A percentile compares a stretch with the other conserved stretches of the same genome.
These are phyloP conservation scores for Ascochyta koolunga DNA, from an alignment of 2,329 filamentous ascomycete species.

Conservation along the genomic window DNA sequence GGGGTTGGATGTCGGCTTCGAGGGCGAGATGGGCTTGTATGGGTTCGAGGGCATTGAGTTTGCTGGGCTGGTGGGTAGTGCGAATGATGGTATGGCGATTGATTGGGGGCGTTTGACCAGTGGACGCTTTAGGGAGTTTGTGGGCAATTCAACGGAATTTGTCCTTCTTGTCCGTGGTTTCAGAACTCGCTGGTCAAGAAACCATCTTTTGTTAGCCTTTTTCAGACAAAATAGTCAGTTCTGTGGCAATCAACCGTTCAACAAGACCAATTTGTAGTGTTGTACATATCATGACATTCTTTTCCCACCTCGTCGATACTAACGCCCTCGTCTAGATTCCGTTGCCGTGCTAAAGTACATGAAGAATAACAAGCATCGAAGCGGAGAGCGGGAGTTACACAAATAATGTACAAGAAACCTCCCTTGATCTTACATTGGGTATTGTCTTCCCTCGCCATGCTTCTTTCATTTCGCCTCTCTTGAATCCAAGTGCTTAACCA, in stretches of 20 bases:
- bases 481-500: slow-evolving; percentile 31
- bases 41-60: slow-evolving; percentile 41
- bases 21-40: slow-evolving; percentile 24
- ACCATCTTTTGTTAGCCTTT: no score
- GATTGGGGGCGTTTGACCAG: slow-evolving; percentile 38
- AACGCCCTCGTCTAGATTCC: slow-evolving; percentile 31
- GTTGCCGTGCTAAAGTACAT: slow-evolving; percentile 38
- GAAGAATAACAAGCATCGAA: slow-evolving; percentile 28
- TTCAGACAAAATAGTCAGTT: no score
- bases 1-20: slow-evolving; percentile 25
- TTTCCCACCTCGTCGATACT: slow-evolving; percentile 23
- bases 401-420: slow-evolving; percentile 32
- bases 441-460: slow-evolving; percentile 10
- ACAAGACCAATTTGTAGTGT: neutral
- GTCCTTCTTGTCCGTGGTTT: no score
- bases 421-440: slow-evolving; percentile 15
- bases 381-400: slow-evolving; percentile 34
- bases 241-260: no score
- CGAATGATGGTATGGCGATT: slow-evolving; percentile 18
- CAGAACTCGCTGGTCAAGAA: no score
- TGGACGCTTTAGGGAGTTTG: slow-evolving; percentile 23
- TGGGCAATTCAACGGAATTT: neutral
- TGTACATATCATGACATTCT: slow-evolving; percentile 28
- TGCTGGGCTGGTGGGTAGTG: slow-evolving; percentile 21
- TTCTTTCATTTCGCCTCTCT: slow-evolving; percentile 4